Evolutionary conservation across 2,329 filamentous ascomycete genomes (phyloP).

Genomic region (Aureobasidium sp.): DNA sequence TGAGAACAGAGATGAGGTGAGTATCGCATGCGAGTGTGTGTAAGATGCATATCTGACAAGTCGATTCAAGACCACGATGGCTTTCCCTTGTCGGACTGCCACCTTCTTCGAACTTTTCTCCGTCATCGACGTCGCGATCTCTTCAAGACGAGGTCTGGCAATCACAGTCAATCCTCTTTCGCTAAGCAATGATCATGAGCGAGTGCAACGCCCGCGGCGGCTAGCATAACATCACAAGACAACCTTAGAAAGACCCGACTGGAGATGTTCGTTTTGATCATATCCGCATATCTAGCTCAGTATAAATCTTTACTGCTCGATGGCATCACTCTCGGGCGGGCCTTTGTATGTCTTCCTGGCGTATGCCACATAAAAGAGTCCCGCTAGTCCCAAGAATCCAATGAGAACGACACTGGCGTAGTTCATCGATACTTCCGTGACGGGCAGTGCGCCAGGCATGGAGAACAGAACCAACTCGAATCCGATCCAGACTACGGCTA

Average conservation of each 20-base stretch:
- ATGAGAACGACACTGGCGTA: constrained; percentile 63
- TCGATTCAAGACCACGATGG: neutral
- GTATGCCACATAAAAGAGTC: constrained; percentile 62
- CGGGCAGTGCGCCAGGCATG: constrained; percentile 47
- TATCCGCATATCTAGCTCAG: neutral
- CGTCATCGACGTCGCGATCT: too few relatives aligned
- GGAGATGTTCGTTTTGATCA: neutral
- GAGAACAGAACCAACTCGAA: constrained; percentile 41
- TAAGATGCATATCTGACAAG: too few relatives aligned
- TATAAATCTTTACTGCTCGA: neutral
- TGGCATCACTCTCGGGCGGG: constrained; percentile 6
- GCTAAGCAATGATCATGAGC: too few relatives aligned
- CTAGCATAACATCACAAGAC: too few relatives aligned
- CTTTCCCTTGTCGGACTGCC: neutral
- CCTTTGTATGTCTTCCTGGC: constrained; percentile 44
- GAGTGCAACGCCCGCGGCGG: too few relatives aligned
- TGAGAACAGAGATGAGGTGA: neutral
- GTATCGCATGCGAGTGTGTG: neutral
- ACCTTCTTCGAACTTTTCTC: neutral
- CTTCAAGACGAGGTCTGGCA: neutral
- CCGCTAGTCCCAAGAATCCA: constrained; percentile 54
- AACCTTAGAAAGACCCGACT: neutral
- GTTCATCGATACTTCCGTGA: constrained; percentile 48
- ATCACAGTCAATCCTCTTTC: neutral
- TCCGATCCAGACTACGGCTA: constrained; percentile 25